Base-by-base conservation (phyloP, 345 rosid species). In the Populus davidiana region DNA sequence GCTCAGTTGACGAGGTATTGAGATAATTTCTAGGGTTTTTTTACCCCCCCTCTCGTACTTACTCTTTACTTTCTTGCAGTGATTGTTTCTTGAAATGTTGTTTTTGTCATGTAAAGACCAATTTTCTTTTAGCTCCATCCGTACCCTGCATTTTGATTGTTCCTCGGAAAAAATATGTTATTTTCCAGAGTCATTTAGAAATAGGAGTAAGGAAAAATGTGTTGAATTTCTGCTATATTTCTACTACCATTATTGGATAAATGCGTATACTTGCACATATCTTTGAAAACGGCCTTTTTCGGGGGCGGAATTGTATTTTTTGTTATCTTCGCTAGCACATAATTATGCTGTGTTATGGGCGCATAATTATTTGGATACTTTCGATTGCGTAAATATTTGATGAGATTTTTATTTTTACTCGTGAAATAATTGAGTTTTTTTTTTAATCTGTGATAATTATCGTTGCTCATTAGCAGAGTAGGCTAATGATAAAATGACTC, bases 401-500 rank as follows among this genome's bases (percentile, higher is more conserved):
- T 23, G 29, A n/a, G 2, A 47, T 14, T 3, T 59, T 59, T 23
- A n/a, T 8, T 59, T 59, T 59, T 59, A n/a, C 29, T n/a, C 4
- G 64, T 59, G 64, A 59, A 59, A 59, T 12, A 59, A 59, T 56
- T 59, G 29, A 10, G 5, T 33, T 41, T 59, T 59, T 59, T 59
- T 59, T 59, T 23, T 25, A 59, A n/a, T 10, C 29, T 8, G 64
- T 23, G 16, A 59, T 10, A 14, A 47, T n/a, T 23, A 31, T 27
- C 18, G 41, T 44, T 70, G 12, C 56, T 39, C 8, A 39, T 74
- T 72, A 75, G 71, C 85, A 81, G 81, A 50, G 79, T 76, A 59
- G 87, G 78, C 74, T 74, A 78, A 80, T 76, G 74, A 74, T 61
- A 88, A 82, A 76, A 93, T 91, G 97, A 90, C 90, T 81, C 85